phyloP scores from a whole-genome alignment of 805 yeast species.

The Sugiyamaella chiloensis region DNA sequence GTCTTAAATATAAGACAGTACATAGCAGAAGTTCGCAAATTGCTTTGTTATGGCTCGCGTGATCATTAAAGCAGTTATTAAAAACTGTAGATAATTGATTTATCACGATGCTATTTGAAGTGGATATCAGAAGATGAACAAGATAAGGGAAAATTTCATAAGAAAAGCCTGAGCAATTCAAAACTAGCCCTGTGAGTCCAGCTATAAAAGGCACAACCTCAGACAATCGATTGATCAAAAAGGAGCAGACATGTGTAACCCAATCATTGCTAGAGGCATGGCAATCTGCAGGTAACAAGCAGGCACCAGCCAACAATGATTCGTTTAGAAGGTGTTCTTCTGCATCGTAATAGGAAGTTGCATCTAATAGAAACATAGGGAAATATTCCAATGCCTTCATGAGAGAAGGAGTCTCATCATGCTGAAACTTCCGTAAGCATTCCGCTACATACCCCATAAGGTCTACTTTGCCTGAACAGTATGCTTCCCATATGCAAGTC shows the following conservation, averaged over 20 bases:
- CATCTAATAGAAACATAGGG: neutral
- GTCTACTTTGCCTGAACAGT: no score
- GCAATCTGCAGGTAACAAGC: no score
- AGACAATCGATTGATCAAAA: no score
- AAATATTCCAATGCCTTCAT: neutral
- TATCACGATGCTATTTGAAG: neutral
- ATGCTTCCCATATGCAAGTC: no score
- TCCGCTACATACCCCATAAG: no score
- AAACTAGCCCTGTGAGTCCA: neutral
- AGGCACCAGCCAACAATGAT: no score
- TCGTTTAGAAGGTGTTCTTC: no score
- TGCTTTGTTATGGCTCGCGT: neutral
- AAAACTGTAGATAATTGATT: neutral
- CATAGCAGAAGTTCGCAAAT: conserved; percentile 14
- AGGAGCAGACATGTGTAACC: no score
- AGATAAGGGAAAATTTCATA: neutral
- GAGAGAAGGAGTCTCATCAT: neutral
- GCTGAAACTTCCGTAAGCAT: neutral
- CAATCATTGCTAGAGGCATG: no score
- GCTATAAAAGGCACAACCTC: no score
- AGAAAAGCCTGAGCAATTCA: neutral
- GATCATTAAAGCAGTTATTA: neutral
- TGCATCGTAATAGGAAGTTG: no score
- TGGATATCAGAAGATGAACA: neutral
- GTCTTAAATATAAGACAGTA: conserved; percentile 18